Conservation (phyloP, 169 alveolate genomes). For the Cryptosporidium viatorum region DNA sequence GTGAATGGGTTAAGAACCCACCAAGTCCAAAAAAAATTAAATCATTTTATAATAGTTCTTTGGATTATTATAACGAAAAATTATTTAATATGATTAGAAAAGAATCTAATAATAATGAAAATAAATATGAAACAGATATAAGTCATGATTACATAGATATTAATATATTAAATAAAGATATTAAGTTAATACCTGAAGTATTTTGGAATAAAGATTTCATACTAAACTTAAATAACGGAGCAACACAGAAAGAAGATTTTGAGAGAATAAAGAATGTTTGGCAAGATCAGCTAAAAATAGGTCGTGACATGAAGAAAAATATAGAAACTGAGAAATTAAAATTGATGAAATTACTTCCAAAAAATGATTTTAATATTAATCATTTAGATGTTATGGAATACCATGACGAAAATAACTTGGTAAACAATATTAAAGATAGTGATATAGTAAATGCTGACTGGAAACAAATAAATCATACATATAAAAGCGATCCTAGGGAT, state of each 20-base stretch:
- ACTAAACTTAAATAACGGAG: conserved; percentile 10
- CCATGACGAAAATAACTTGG: conserved; percentile 22
- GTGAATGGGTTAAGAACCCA: conserved; percentile 63
- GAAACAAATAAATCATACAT: conserved; percentile 43
- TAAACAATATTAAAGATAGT: neutral
- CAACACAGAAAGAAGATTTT: conserved; percentile 50
- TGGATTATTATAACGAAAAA: conserved; percentile 13
- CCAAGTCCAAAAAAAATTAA: conserved; percentile 35
- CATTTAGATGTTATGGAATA: neutral
- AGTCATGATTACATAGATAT: conserved; percentile 6
- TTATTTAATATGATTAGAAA: neutral
- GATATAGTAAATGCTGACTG: neutral
- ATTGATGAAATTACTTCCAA: conserved; percentile 19
- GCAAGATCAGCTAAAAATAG: conserved; percentile 14
- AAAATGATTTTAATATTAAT: neutral
- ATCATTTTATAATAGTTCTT: conserved; percentile 34
- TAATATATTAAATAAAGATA: conserved; percentile 7
- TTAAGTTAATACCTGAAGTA: conserved; percentile 9
- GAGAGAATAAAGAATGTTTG: conserved; percentile 33
- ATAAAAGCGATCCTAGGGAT: conserved; percentile 50
- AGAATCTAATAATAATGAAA: neutral
- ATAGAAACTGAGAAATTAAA: conserved; percentile 9
- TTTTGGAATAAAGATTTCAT: conserved; percentile 69
- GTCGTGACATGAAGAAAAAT: conserved; percentile 2
- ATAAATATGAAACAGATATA: neutral